Evolutionary conservation across 306 rosid species (phyloP), one percentile per base, ranked within the genome.

Genomic region (Prunus mongolica): DNA sequence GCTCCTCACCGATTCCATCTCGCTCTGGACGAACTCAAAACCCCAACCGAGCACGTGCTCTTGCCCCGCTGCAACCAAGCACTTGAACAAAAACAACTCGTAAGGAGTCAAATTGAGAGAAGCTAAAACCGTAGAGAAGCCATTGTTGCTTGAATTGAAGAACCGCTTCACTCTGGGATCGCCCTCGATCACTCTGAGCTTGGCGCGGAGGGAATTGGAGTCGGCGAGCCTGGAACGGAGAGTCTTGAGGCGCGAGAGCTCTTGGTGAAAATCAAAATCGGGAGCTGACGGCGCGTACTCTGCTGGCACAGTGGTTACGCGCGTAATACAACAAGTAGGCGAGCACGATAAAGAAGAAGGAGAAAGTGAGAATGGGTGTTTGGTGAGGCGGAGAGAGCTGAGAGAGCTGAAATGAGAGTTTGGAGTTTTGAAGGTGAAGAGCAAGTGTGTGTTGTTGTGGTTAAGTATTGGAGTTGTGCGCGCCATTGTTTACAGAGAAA

Each of bases 21-120:
- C 82, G 51, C 74, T 57, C 25, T 81, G 84, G 18, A 47, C 79
- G 38, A 76, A 67, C 68, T 84, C 83, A 20, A 73, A 67, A 52
- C 85, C 89, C 66, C 82, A 81, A 67, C 84, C 64, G 45, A 95
- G 85, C 76, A 89, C 93, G 54, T 86, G 97, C 73, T 88, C 93
- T 62, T 96, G 98, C 58, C 98, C 96, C 5, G 92, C 86, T 41
- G 98, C 98, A n/a, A 92, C 93, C 76, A 91, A 63, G 67, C 97
- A 91, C 79, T 92, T 89, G 62, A 92, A 81, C 86, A 91, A 76
- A 75, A 80, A 92, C 71, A 83, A 52, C 5, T 83, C 87, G 6
- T 73, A 32, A 1, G 84, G 63, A 28, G 62, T 81, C 86, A 89
- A 74, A 45, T 45, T 78, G 2, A 90, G 78, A 55, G 81, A 65